Base-by-base conservation (phyloP, 345 rosid genomes). In the Boechera retrofracta region DNA sequence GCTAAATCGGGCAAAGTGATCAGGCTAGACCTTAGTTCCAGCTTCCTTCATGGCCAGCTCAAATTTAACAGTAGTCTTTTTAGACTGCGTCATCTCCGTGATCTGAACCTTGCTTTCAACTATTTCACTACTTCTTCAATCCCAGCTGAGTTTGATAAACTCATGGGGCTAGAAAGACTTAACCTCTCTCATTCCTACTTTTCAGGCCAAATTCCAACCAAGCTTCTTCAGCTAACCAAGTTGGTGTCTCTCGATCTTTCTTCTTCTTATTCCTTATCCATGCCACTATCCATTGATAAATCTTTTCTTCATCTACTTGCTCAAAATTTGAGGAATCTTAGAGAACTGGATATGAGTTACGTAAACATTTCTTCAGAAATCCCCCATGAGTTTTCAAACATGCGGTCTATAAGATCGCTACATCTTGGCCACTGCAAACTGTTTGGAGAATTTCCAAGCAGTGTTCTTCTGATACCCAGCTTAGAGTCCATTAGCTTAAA, bases 191-290 rank as follows among this genome's bases (percentile, higher is more conserved):
- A 4, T 0, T 16, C 64, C 4, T 8, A 1, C 4, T 0, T 59
- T 10, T 15, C 64, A 38, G 45, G 45, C 26, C 45, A 7, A 59
- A 33, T 60, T 60, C 47, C 64, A n/a, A 8, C 4, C 5, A 10
- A 60, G 0, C 64, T 59, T 35, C 64, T 59, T n/a, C 45, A 16
- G 26, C 45, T 59, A 32, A 59, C 64, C 45, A 59, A 59, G 24
- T 59, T 60, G 47, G 64, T 60, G 7, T 60, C 64, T 60, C 64
- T 60, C 7, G 31, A 60, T 60, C 49, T 58, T 58, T 58, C 24
- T 15, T n/a, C 6, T 31, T 31, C 2, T 12, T 0, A 0, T 5
- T 2, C 10, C 6, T 36, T 0, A 6, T 7, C 9, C 0, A 1
- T 0, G 7, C 7, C 21, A 18, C 21, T 57, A 13, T 57, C 39